Base-by-base conservation (phyloP, 2,329 filamentous ascomycete genomes). In the Aspergillus persii region DNA sequence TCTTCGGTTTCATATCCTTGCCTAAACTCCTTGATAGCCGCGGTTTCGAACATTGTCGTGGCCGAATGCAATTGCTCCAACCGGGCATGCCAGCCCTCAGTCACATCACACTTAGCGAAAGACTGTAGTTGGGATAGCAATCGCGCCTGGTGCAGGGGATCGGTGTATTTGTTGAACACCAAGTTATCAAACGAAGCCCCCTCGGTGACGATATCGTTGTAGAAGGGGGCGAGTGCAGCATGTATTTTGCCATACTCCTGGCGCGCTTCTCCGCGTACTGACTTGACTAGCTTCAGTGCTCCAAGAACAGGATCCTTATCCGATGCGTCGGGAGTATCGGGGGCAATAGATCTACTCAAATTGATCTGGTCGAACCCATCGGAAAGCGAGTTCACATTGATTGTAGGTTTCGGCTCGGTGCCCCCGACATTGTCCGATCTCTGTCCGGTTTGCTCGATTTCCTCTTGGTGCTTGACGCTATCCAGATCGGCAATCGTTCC, bases 231-330 rank as follows among this genome's bases (percentile, higher is more conserved):
- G 66, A 99, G 77, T 3, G 91, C 90, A n/a, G 88, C 89, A 75
- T 98, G 96, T 12, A 98, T 83, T 73, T 89, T 96, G 15, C 90
- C 94, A 72, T 93, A 99, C 74, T 98, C 93, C 67, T 95, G 87
- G 61, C 93, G 85, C 49, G 95, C 95, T 67, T 88, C 86, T 4
- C 94, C 95, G 47, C 95, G 84, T 53, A 96, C 85, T 51, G 94
- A 98, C 68, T 83, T 86, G 30, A 88, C 88, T 31, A 83, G 83
- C 58, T 86, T 84, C 58, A 98, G 80, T 0, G 92, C 85, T 33
- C 84, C 83, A 53, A 97, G 76, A 29, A 92, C 83, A 2, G 84
- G 82, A 15, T 84, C 82, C 0, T 87, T 83, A 62, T 92, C 88
- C 63, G 83, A 77, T 50, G 61, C 60, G 8, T 73, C 68, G 36